Conservation (phyloP, 805 yeast genomes). For the Kazachstania africana region DNA sequence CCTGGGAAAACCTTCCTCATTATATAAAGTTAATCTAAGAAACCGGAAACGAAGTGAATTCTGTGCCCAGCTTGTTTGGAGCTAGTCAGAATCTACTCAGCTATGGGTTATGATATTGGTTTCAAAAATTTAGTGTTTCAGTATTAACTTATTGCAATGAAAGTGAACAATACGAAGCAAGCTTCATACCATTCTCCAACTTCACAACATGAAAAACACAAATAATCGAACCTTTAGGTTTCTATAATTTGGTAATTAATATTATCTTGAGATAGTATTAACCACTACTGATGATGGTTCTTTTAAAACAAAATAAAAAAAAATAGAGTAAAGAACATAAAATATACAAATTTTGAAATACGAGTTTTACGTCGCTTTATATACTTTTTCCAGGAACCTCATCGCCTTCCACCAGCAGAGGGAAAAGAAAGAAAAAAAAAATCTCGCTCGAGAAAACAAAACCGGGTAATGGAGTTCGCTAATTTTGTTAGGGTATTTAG, state of each 20-base stretch:
- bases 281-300: slow-evolving; percentile 32
- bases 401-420: too few species aligned
- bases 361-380: not conserved
- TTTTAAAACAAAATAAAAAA: slow-evolving; percentile 11
- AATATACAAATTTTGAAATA: not conserved
- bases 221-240: slow-evolving; percentile 25
- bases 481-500: too few species aligned
- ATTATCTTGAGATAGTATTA: slow-evolving; percentile 32
- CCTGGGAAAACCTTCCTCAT: slow-evolving; percentile 16
- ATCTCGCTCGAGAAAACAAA: too few species aligned
- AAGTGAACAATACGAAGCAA: slow-evolving; percentile 3
- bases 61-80: slow-evolving; percentile 30
- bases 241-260: slow-evolving; percentile 28
- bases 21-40: slow-evolving; percentile 27
- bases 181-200: slow-evolving; percentile 4
- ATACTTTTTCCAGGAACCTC: slow-evolving; percentile 1
- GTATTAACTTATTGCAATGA: slow-evolving; percentile 25
- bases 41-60: slow-evolving; percentile 31
- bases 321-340: not conserved
- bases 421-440: too few species aligned
- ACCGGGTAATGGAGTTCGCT: too few species aligned
- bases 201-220: slow-evolving; percentile 14
- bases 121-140: slow-evolving; percentile 21
- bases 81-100: slow-evolving; percentile 28
- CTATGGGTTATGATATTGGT: slow-evolving; percentile 27